A percentile compares a stretch with the other conserved stretches of the same genome.
Evolutionary conservation across 139 green algal genomes (phyloP).

Genomic region (Auxenochlorella pyrenoidosa): DNA sequence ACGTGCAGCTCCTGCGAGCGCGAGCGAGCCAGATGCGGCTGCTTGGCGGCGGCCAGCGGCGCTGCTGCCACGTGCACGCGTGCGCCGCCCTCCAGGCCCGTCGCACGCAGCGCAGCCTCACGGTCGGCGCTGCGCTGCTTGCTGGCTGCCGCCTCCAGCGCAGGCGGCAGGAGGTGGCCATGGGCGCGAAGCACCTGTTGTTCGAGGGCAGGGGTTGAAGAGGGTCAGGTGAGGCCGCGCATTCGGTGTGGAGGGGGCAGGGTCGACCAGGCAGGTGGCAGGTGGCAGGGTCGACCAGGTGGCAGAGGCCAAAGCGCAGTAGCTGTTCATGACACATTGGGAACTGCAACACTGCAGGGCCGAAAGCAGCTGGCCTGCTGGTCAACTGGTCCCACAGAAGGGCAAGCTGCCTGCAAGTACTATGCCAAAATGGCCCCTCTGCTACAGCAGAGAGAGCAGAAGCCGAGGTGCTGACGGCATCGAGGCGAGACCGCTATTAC

Average conservation of each 20-base stretch:
- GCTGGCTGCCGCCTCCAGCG: conserved; percentile 6
- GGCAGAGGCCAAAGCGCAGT: neutral
- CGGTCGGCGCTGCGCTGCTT: neutral
- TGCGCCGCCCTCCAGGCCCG: neutral
- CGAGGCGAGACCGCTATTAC: too few species aligned
- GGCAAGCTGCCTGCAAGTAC: too few species aligned
- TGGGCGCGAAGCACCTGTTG: conserved; percentile 16
- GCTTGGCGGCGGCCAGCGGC: neutral
- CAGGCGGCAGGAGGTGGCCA: conserved; percentile 28
- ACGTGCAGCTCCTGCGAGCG: neutral
- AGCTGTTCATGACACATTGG: too few species aligned
- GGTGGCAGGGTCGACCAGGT: too few species aligned
- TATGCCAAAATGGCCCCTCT: too few species aligned
- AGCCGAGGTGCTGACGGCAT: neutral
- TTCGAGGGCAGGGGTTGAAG: too few species aligned
- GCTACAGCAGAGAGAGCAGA: too few species aligned
- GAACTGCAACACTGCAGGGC: too few species aligned
- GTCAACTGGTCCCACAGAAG: too few species aligned
- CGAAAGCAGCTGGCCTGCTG: too few species aligned
- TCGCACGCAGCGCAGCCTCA: neutral
- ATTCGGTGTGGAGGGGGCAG: too few species aligned
- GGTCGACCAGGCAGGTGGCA: too few species aligned
- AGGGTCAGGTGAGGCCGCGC: neutral
- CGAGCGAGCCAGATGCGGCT: neutral
- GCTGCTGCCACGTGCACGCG: neutral